Base-by-base conservation (phyloP, 2,329 filamentous ascomycete species). In the Fusarium chaquense region DNA sequence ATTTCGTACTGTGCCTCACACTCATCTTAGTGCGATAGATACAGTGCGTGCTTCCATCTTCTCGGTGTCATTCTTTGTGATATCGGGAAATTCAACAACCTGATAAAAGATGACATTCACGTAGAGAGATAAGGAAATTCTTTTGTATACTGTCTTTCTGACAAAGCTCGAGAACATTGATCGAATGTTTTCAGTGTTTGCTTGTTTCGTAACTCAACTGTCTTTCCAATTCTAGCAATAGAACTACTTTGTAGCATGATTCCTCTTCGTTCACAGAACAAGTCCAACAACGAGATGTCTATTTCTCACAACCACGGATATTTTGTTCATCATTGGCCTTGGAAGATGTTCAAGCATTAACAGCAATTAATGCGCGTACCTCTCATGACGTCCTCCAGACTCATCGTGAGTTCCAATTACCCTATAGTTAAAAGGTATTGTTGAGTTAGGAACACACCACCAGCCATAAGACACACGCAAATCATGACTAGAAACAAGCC, bases 11-110 rank as follows among this genome's bases (percentile, higher is more conserved):
- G 67, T 70, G 15, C 0, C 2, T 1, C 1, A 0, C 1, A 0
- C 1, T 0, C 1, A 1, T 1, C 2, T 5, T 0, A 6, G 6
- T 0, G 3, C 0, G 2, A 0, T 5, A 1, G 2, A 3, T 10
- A 70, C 67, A 70, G 67, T 70, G 67, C 35, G 20, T 6, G 1
- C 4, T 12, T 2, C 1, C 16, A 12, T n/a, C 4, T 2, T 24
- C 11, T 58, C 65, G 61, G 66, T 28, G 30, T 40, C 30, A 20
- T 26, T 18, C 36, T 58, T 56, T 52, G 52, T 59, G 9, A 38
- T 58, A 44, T 61, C 65, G 63, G 63, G 30, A 32, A 65, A 60
- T 65, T 63, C 46, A 4, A 30, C 24, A 30, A 30, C 40, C 18
- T 20, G 18, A 40, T 40, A 51, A 51, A 7, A 28, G 15, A 16